Percentiles rank a stretch among this genome's conserved stretches.
These are phyloP conservation scores for Tetradesmus lagerheimii DNA, from an alignment of 139 green algal genomes.

Conservation along the genomic window DNA sequence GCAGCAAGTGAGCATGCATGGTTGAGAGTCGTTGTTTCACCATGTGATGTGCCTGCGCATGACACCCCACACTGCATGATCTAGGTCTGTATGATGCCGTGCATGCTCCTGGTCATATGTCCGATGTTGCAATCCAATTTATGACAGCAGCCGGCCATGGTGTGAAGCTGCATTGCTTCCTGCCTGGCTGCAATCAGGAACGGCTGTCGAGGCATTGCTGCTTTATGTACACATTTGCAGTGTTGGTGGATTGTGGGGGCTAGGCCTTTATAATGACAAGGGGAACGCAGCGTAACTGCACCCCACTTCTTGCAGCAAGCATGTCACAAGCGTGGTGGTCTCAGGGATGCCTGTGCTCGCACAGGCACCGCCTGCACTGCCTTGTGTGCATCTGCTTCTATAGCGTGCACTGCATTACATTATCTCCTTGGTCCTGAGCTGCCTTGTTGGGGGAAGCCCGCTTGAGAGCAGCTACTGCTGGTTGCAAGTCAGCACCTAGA, in stretches of 20 bases:
- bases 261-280: background rate
- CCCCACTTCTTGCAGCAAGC: background rate
- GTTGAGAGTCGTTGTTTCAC: background rate
- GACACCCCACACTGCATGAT: background rate
- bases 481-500: background rate
- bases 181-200: background rate
- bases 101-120: background rate
- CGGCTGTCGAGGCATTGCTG: slow-evolving; percentile 2
- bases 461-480: background rate
- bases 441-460: background rate
- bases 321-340: background rate
- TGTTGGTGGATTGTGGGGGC: background rate
- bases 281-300: background rate
- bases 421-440: background rate
- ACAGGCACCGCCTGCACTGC: background rate
- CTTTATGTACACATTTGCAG: background rate
- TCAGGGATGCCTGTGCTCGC: background rate
- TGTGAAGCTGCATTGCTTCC: background rate
- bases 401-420: background rate
- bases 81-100: background rate
- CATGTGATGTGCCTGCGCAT: background rate
- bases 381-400: background rate
- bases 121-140: background rate
- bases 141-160: background rate
- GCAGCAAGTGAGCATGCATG: background rate